Conservation (phyloP, 2,329 filamentous ascomycete genomes). For the Cladosporium sp. region DNA sequence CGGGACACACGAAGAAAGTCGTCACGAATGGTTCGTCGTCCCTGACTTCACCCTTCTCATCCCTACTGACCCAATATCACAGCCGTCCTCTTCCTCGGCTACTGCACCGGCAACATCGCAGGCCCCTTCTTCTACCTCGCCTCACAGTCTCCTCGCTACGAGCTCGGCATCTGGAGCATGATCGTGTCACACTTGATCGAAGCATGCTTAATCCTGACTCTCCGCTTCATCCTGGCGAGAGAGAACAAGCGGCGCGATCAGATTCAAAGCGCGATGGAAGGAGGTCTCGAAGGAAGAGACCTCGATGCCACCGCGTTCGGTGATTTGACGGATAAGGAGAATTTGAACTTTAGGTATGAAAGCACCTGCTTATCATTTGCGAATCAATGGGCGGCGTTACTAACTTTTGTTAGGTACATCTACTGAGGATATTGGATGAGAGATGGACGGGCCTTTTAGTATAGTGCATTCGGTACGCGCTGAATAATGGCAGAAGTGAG, state of each 20-base stretch:
- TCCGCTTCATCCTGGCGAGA: conserved; percentile 45
- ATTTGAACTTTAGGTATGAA: conserved; percentile 42
- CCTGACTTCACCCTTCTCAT: conserved; percentile 23
- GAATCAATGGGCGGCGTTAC: too few species aligned
- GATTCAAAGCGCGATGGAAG: conserved; percentile 44
- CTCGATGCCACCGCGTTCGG: conserved; percentile 49
- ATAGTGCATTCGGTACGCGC: too few species aligned
- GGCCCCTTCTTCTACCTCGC: conserved; percentile 63
- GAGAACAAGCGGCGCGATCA: conserved; percentile 50
- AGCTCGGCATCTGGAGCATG: conserved; percentile 57
- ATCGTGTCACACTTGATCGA: conserved; percentile 53
- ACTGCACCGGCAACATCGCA: conserved; percentile 61
- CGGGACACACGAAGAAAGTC: conserved; percentile 60
- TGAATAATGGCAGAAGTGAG: too few species aligned
- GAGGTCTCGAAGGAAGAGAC: conserved; percentile 44
- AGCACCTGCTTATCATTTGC: too few species aligned
- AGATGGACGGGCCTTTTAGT: too few species aligned
- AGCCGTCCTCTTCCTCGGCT: conserved; percentile 62
- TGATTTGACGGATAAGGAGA: conserved; percentile 53
- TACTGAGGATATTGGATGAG: too few species aligned
- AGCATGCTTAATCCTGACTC: conserved; percentile 40
- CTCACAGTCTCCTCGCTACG: conserved; percentile 55
- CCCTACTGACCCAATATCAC: conserved; percentile 43
- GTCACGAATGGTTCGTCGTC: conserved; percentile 43
- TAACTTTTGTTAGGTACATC: too few species aligned